Evolutionary conservation across 306 rosid species (phyloP), one percentile per base, ranked within the genome.

Genomic region (Arachis hypogaea): DNA sequence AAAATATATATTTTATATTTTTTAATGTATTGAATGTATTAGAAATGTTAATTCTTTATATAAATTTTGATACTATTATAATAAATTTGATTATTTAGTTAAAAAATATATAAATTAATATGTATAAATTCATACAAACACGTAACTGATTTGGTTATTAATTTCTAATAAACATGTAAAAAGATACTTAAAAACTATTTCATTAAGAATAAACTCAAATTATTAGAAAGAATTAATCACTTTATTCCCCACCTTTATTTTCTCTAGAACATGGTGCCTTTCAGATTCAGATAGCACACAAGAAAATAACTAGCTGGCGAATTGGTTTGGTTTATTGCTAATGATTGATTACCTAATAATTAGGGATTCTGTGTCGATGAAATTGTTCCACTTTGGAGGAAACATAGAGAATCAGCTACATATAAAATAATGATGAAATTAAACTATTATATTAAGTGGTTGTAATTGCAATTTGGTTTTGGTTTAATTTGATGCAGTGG

Each of bases 271-370:
- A 2, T 11, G 75, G n/a, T 22, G 67, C 47, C 12, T 12, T 52
- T 11, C 0, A 22, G 58, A 60, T 71, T 70, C 61, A 5, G 9
- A 9, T 41, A 38, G 40, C 68, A 38, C 65, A 41, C 65, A 41
- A 11, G 10, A 50, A 55, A 59, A 40, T 14, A 3, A 60, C 6
- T 62, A 45, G 46, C 18, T 64, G 52, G 68, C 6, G 22, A 30
- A 59, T 60, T 22, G 42, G 55, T 58, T 57, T 57, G 66, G 66
- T 79, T 43, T 43, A 73, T 71, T 36, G 51, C 33, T 55, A 9
- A 72, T 62, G 79, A 82, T 69, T 77, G 72, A 77, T 56, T 67
- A 81, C 79, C 72, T 36, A 81, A 72, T 36, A 81, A 72, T 47
- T 33, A 33, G 3, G 38, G 71, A 76, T 65, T 54, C 54, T 50